Base-by-base conservation (phyloP, 1,139 yeast genomes). In the Blastobotrys persicus region DNA sequence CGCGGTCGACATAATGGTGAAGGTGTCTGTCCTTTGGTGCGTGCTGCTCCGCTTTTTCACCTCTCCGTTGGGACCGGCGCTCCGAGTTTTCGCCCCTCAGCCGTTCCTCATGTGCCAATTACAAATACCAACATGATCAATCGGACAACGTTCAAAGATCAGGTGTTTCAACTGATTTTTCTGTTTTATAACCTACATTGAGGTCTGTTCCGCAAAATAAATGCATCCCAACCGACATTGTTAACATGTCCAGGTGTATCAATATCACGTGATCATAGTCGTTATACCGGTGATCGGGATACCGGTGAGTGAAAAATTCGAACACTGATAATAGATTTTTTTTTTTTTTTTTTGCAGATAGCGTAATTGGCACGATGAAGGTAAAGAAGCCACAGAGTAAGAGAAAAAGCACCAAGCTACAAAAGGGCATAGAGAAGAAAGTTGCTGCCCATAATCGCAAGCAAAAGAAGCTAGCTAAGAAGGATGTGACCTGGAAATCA, bases 371-470 rank as follows among this genome's bases (percentile, higher is more conserved):
- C 35, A 40, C 42, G 35, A 37, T 42, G 45, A 41, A 39, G 16
- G 43, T 40, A 23, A 49, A 34, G 71, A 80, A 85, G 73, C 89
- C 91, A 46, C 81, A 85, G 34, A 83, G 91, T 58, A 91, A 91
- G 72, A 81, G 97, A 72, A 77, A 81, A 49, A 79, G 92, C 67
- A 91, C 98, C 66, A 88, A 94, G 68, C 82, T 91, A 86, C 81
- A 91, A 67, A 95, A 89, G 70, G 98, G 98, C 59, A 88, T 92
- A 66, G 86, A 88, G 74, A 92, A 89, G 80, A 92, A 92, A 73
- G 91, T 96, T 2, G 79, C 92, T 42, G 97, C 98, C 19, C 94
- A 91, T 62, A 78, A 85, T 60, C 81, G 95, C 70, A 92, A 92
- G 68, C 86, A 86, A 66, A 80, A 78, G 61, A 92, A 92, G 71